Conservation (phyloP, 768 basidiomycete species). For the Naganishia antarctica region DNA sequence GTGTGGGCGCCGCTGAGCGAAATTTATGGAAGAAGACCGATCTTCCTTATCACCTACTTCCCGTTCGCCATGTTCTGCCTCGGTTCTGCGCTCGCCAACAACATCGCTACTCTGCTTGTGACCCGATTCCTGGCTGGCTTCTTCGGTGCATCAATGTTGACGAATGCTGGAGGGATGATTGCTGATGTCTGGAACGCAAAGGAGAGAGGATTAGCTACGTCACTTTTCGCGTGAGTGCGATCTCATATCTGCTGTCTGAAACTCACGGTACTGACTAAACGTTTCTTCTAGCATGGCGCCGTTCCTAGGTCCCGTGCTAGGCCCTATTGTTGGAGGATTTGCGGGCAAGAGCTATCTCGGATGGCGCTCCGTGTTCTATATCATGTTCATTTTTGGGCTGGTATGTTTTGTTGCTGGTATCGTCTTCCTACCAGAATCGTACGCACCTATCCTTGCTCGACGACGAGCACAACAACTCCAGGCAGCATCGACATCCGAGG, state of each 20-base stretch:
- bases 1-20: slow-evolving; percentile 41
- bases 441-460: slow-evolving; percentile 46
- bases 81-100: slow-evolving; percentile 37
- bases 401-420: slow-evolving; percentile 33
- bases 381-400: slow-evolving; percentile 19
- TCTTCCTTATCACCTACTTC: slow-evolving; percentile 39
- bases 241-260: too few species aligned
- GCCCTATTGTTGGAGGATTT: slow-evolving; percentile 28
- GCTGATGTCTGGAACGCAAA: slow-evolving; percentile 41
- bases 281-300: slow-evolving; percentile 27
- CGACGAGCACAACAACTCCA: slow-evolving; percentile 39
- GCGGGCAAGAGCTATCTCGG: slow-evolving; percentile 25
- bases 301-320: slow-evolving; percentile 30
- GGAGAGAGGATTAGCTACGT: slow-evolving; percentile 45
- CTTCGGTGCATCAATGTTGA: slow-evolving; percentile 42
- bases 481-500: slow-evolving; percentile 20
- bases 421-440: slow-evolving; percentile 49
- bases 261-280: neutral
- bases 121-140: slow-evolving; percentile 44
- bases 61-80: slow-evolving; percentile 47
- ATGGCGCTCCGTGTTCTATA: slow-evolving; percentile 17
- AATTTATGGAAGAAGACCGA: slow-evolving; percentile 40
- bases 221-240: slow-evolving; percentile 38
- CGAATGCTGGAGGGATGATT: slow-evolving; percentile 33
- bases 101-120: slow-evolving; percentile 41